Conservation (phyloP, 2,329 filamentous ascomycete species). For the Ceratocystis eucalypticola region DNA sequence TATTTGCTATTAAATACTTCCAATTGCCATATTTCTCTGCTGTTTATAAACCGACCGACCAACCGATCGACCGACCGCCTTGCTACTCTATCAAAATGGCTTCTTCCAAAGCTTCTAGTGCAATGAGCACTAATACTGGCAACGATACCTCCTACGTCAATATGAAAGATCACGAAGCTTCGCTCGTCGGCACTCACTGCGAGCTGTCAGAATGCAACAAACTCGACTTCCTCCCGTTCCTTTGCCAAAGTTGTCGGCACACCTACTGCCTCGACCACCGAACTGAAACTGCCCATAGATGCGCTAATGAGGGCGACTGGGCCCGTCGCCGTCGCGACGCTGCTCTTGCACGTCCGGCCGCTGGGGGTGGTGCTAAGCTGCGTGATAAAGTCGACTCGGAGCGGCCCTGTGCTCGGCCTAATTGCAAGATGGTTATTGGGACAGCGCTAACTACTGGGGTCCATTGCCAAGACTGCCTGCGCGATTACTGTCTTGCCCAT, state of each 20-base stretch:
- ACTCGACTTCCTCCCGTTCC: slow-evolving; percentile 91
- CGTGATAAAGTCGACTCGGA: slow-evolving; percentile 39
- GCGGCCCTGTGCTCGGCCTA: slow-evolving; percentile 52
- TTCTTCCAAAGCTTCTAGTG: slow-evolving; percentile 10
- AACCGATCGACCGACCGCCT: not conserved
- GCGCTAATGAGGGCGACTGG: slow-evolving; percentile 47
- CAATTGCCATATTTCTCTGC: not conserved
- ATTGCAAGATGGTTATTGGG: slow-evolving; percentile 58
- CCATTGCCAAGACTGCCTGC: slow-evolving; percentile 57
- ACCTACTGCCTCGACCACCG: slow-evolving; percentile 93
- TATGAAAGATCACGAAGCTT: slow-evolving; percentile 66
- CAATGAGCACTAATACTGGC: slow-evolving; percentile 26
- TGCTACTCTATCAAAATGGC: slow-evolving; percentile 3
- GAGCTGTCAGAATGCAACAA: slow-evolving; percentile 83
- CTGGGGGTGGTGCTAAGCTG: slow-evolving; percentile 41
- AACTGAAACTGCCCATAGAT: slow-evolving; percentile 67
- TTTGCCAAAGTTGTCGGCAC: slow-evolving; percentile 72
- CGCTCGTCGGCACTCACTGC: slow-evolving; percentile 81
- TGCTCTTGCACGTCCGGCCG: slow-evolving; percentile 39
- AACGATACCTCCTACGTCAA: slow-evolving; percentile 48
- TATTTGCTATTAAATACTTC: not conserved
- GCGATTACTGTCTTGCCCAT: slow-evolving; percentile 66
- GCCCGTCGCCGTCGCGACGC: slow-evolving; percentile 43
- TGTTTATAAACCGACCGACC: not conserved
- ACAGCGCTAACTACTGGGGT: slow-evolving; percentile 54